Conservation (phyloP, 768 basidiomycete genomes). For the Crassisporium funariophilum region DNA sequence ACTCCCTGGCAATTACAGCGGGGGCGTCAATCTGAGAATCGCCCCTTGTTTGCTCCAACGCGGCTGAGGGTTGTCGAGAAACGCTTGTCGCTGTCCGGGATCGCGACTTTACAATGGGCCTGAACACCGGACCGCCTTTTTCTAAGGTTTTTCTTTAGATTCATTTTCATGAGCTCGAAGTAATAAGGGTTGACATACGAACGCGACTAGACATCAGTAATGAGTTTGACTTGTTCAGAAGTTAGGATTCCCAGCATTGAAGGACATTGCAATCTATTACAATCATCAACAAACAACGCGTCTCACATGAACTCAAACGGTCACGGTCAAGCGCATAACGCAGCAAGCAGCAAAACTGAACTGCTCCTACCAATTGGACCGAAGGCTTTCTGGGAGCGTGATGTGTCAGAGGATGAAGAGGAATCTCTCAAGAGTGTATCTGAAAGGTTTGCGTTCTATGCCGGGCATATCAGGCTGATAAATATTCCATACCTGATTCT, state of each 20-base stretch:
- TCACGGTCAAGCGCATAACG: background rate
- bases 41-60: conserved; percentile 12
- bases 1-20: background rate
- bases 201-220: conserved; percentile 52
- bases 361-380: conserved; percentile 55
- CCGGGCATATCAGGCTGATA: no score
- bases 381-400: conserved; percentile 62
- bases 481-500: background rate
- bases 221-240: background rate
- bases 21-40: conserved; percentile 1
- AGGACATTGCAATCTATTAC: conserved; percentile 8
- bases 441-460: conserved; percentile 50
- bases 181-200: conserved; percentile 52
- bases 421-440: conserved; percentile 48
- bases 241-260: no score
- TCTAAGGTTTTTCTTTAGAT: conserved; percentile 40
- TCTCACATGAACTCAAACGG: conserved; percentile 3
- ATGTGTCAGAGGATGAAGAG: conserved; percentile 42
- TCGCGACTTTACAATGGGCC: conserved; percentile 63
- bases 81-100: conserved; percentile 36
- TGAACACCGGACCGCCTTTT: conserved; percentile 71
- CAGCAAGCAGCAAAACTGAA: conserved; percentile 16
- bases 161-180: conserved; percentile 6
- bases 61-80: conserved; percentile 32
- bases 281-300: conserved; percentile 12